Evolutionary conservation across 2,329 filamentous ascomycete genomes (phyloP).

Genomic region (Pleochaeta shiraiana): DNA sequence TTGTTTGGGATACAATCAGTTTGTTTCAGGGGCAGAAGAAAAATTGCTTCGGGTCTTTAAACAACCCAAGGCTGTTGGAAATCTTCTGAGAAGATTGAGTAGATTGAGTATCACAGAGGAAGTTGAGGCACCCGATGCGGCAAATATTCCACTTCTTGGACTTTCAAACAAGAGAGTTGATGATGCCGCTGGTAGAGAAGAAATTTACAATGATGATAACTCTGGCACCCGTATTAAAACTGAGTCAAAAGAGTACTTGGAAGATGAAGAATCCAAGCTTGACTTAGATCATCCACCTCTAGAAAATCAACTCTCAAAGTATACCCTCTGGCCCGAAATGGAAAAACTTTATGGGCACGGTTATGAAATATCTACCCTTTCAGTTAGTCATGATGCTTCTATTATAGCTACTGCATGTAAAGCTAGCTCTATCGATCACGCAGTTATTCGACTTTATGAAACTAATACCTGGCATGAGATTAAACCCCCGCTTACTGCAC

Average conservation of each 20-base stretch:
- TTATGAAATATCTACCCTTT: conserved; percentile 83
- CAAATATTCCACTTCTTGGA: conserved; percentile 85
- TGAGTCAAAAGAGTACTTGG: no score
- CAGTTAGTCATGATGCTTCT: conserved; percentile 49
- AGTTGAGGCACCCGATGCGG: conserved; percentile 50
- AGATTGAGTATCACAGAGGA: conserved; percentile 28
- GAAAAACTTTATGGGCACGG: conserved; percentile 98
- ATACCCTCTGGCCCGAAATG: conserved; percentile 86
- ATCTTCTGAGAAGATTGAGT: conserved; percentile 46
- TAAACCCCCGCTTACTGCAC: conserved; percentile 59
- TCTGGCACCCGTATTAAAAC: no score
- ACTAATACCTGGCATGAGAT: conserved; percentile 75
- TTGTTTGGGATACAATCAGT: conserved; percentile 47
- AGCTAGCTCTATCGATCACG: conserved; percentile 81
- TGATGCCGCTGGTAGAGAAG: conserved; percentile 12
- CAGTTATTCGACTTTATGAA: conserved; percentile 81
- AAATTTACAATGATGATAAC: conserved; percentile 8
- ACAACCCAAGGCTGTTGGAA: conserved; percentile 64
- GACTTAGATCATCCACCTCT: conserved; percentile 54
- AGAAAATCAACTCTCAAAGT: conserved; percentile 72
- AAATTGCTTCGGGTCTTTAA: conserved; percentile 95
- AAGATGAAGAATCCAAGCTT: conserved; percentile 37
- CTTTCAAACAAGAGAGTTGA: conserved; percentile 89
- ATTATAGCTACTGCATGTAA: conserved; percentile 83
- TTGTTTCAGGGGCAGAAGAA: conserved; percentile 90